A percentile compares a stretch with the other conserved stretches of the same genome.
Conservation (phyloP, 345 rosid genomes). For the Clausena lansium region DNA sequence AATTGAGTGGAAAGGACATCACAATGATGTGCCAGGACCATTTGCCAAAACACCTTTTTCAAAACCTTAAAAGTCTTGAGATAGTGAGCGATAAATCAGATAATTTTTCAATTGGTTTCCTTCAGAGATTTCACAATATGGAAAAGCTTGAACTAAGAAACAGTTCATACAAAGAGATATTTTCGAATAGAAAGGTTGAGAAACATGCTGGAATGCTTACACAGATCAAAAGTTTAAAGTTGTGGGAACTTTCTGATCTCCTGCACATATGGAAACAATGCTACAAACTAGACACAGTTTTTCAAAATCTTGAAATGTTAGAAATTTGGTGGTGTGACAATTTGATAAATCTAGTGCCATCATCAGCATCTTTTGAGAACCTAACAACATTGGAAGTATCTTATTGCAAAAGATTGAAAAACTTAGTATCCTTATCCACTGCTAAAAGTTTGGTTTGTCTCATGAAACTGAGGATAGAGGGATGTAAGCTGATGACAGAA, state of each 20-base stretch:
- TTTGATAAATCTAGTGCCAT: not conserved
- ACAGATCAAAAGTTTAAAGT: not conserved
- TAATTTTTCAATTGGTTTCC: not conserved
- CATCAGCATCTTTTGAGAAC: not conserved
- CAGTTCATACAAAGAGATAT: constrained; percentile 13
- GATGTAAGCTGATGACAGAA: not conserved
- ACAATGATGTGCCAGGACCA: constrained; percentile 17
- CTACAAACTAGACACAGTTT: not conserved
- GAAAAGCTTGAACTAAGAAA: not conserved
- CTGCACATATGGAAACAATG: not conserved
- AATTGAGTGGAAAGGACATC: constrained; percentile 14
- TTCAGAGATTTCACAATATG: not conserved
- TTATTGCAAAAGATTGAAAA: not conserved
- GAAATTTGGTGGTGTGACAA: not conserved
- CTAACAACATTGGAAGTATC: not conserved
- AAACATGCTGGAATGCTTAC: not conserved
- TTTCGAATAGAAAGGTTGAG: not conserved
- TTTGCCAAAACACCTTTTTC: constrained; percentile 15
- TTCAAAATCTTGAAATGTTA: not conserved
- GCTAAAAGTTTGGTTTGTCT: not conserved
- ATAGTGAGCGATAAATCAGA: not conserved
- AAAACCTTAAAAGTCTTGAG: constrained; percentile 1
- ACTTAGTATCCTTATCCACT: not conserved
- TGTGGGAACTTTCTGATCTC: not conserved
- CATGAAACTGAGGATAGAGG: not conserved